Conservation (phyloP, 2,329 filamentous ascomycete species). For the Ascocoryne sarcoides region DNA sequence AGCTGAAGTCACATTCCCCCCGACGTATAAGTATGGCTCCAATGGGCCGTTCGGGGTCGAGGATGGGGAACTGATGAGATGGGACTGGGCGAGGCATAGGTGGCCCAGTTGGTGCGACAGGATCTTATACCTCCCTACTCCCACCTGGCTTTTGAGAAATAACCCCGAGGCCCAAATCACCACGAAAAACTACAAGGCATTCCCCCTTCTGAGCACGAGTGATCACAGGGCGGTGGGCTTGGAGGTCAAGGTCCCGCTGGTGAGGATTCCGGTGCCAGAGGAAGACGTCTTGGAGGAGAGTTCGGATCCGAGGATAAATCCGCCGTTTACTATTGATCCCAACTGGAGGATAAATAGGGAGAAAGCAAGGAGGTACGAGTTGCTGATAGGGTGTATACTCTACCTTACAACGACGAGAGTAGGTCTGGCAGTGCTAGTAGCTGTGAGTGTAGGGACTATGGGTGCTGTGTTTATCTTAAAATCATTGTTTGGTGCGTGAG, state of each 20-base stretch:
- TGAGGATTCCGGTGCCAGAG: constrained; percentile 29
- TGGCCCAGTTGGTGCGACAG: constrained; percentile 94
- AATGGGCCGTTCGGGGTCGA: constrained; percentile 31
- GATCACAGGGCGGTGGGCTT: constrained; percentile 84
- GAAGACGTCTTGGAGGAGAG: constrained; percentile 18
- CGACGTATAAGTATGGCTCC: constrained; percentile 82
- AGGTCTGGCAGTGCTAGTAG: constrained; percentile 25
- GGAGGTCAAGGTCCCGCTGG: constrained; percentile 55
- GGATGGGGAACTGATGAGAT: constrained; percentile 38
- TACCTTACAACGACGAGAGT: constrained; percentile 28
- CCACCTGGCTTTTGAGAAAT: constrained; percentile 38
- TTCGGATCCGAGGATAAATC: constrained; percentile 32
- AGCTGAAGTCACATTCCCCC: constrained; percentile 67
- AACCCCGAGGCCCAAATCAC: constrained; percentile 39
- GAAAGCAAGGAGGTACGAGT: constrained; percentile 47
- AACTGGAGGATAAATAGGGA: constrained; percentile 46
- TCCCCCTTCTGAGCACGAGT: constrained; percentile 72
- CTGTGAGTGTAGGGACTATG: constrained; percentile 18
- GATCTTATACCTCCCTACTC: constrained; percentile 65
- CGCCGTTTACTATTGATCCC: constrained; percentile 49
- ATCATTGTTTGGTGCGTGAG: no score
- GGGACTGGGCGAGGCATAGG: constrained; percentile 71
- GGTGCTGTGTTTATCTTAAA: no score
- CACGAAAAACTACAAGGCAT: constrained; percentile 56
- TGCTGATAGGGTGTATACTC: constrained; percentile 49